A percentile compares a stretch with the other conserved stretches of the same genome.
phyloP scores from a whole-genome alignment of 768 basidiomycete genomes.

The Xerocomus spinulosus region DNA sequence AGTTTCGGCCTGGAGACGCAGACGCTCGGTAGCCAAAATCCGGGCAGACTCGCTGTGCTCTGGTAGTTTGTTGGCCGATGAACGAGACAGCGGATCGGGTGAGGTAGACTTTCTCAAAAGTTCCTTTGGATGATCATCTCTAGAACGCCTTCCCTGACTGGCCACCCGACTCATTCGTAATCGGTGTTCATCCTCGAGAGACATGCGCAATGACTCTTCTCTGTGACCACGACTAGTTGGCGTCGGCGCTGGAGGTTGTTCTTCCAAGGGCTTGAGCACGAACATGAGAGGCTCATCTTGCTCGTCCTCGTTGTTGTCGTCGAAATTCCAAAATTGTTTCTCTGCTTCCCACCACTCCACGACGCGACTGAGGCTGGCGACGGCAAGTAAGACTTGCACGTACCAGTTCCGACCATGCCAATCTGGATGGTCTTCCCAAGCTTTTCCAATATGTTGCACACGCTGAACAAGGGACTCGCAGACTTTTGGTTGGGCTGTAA shows the following conservation, averaged over 20 bases:
- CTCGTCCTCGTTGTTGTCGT: conserved; percentile 85
- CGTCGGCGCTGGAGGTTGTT: conserved; percentile 39
- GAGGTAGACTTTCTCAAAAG: conserved; percentile 36
- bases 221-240: conserved; percentile 36
- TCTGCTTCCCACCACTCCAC: conserved; percentile 99
- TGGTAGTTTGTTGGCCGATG: conserved; percentile 40
- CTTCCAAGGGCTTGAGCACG: conserved; percentile 85
- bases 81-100: conserved; percentile 34
- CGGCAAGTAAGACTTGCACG: conserved; percentile 91
- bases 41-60: conserved; percentile 73
- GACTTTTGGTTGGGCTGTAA: conserved; percentile 79
- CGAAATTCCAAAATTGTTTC: conserved; percentile 99
- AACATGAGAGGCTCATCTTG: conserved; percentile 90
- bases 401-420: conserved; percentile 99
- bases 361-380: conserved; percentile 92
- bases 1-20: conserved; percentile 87
- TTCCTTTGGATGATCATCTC: conserved; percentile 56
- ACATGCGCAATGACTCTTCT: conserved; percentile 35
- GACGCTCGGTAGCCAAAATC: conserved; percentile 81
- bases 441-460: conserved; percentile 86
- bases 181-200: conserved; percentile 32
- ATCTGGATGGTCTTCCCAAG: conserved; percentile 97
- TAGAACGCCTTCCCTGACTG: conserved; percentile 49
- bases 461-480: conserved; percentile 86
- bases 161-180: conserved; percentile 47